Evolutionary conservation across 2,329 filamentous ascomycete genomes (phyloP), one percentile per base, ranked within the genome.

Genomic region (Fusarium clavum): DNA sequence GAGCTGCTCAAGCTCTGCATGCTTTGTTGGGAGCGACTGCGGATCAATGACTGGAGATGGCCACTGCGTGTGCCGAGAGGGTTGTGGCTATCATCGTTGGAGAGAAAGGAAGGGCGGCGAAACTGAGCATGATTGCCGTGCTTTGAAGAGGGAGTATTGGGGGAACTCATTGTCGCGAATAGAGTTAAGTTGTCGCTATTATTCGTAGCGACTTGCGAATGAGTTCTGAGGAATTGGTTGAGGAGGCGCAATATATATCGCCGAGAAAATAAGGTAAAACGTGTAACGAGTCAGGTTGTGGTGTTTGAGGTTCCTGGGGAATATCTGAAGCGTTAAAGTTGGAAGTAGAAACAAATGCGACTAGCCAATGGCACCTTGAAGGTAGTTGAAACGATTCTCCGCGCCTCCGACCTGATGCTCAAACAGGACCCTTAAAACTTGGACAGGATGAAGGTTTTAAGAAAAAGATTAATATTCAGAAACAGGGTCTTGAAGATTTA

Each of bases 11-110:
- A 61, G 70, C 73, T 79, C 61, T 77, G 75, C 44, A 71, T 72
- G 63, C 75, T 79, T 64, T 80, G 78, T 8, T 69, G 61, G 27
- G 81, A 82, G 55, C 81, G 80, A 44, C 73, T 81, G 46, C 81
- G 76, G 69, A 82, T 81, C 54, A 82, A 76, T 6, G 79, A 80
- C 32, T 80, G 77, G 53, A 82, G 73, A 16, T 78, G 76, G 47
- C 79, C 80, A 59, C 78, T 81, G 27, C 80, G 77, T 14, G 80
- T 81, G 38, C 75, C 77, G 47, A 81, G 68, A 18, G 77, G 75
- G 27, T 76, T 79, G 47, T 78, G 75, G 40, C 67, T 75, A 46
- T 81, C 79, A 18, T 80, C 79, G 49, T 70, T 72, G n/a, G 73
- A 73, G 47, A 79, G 73, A 32, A 79, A 71, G 25, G 78, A 80